Percentiles rank a stretch among this genome's conserved stretches.
Evolutionary conservation across 208 protist genomes (phyloP).

Genomic region (Trypanosoma vivax): DNA sequence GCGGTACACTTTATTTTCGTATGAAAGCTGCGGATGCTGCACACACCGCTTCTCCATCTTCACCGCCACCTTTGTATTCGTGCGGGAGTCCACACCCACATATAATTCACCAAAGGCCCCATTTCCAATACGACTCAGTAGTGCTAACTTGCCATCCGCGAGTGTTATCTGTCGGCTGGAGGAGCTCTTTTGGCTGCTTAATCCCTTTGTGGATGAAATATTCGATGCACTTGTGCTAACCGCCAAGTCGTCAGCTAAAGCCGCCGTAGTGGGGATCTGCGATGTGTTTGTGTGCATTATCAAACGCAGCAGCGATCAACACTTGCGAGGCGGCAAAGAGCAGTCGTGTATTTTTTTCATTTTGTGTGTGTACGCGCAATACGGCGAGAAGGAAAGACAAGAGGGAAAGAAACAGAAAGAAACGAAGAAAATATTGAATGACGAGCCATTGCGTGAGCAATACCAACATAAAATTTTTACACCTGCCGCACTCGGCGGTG

Average conservation of each 20-base stretch:
- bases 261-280: no score
- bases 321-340: no score
- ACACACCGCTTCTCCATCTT: conserved; percentile 88
- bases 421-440: neutral
- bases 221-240: neutral
- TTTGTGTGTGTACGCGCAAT: no score
- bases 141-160: conserved; percentile 44
- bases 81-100: conserved; percentile 70
- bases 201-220: neutral
- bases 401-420: neutral
- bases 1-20: conserved; percentile 92
- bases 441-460: neutral
- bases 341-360: no score
- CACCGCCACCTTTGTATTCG: conserved; percentile 44
- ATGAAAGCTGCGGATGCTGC: conserved; percentile 94
- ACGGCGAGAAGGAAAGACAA: neutral
- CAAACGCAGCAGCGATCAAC: neutral
- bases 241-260: no score
- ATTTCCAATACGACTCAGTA: conserved; percentile 85
- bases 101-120: conserved; percentile 99
- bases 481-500: neutral
- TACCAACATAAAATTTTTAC: neutral
- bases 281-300: no score
- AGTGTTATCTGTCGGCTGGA: conserved; percentile 39
- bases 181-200: neutral